Percentiles rank a stretch among this genome's conserved stretches.
Evolutionary conservation across 768 basidiomycete species (phyloP).

Genomic region (Cystobasidiopsis lactophilus): DNA sequence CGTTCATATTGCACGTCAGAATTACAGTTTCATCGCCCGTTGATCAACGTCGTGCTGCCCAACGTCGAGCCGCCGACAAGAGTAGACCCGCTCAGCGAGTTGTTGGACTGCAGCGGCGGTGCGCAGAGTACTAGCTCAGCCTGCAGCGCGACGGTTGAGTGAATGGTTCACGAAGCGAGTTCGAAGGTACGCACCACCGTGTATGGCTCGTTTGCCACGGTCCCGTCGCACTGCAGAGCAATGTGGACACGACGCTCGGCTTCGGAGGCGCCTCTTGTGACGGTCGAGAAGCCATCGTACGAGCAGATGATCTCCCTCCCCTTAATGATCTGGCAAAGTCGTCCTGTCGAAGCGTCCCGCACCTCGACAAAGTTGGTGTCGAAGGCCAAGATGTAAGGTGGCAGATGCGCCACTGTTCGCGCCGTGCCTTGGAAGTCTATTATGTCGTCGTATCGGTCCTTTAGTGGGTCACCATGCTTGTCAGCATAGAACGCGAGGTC

Average conservation of each 20-base stretch:
- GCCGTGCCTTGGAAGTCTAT: slow-evolving; percentile 92
- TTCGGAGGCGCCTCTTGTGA: not conserved
- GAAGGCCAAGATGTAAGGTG: slow-evolving; percentile 69
- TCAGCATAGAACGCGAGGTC: slow-evolving; percentile 72
- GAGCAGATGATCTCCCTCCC: slow-evolving; percentile 64
- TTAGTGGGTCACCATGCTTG: slow-evolving; percentile 39
- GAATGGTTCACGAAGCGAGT: not conserved
- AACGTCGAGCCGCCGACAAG: too few species aligned
- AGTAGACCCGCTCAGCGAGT: too few species aligned
- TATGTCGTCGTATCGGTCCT: slow-evolving; percentile 26
- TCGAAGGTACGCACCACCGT: not conserved
- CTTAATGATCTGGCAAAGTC: slow-evolving; percentile 57
- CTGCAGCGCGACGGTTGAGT: not conserved
- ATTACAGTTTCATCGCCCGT: too few species aligned
- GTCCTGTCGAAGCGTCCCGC: slow-evolving; percentile 36
- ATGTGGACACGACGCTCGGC: slow-evolving; percentile 2
- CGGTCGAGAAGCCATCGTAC: slow-evolving; percentile 59
- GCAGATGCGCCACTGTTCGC: slow-evolving; percentile 68
- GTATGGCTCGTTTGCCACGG: not conserved
- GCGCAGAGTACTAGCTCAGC: too few species aligned
- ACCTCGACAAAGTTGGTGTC: slow-evolving; percentile 28
- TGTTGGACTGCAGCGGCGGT: too few species aligned
- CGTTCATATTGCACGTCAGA: too few species aligned
- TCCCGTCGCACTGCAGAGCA: not conserved
- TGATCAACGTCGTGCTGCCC: too few species aligned